phyloP scores from a whole-genome alignment of 441 rosid genomes.

The Adansonia rubrostipa region DNA sequence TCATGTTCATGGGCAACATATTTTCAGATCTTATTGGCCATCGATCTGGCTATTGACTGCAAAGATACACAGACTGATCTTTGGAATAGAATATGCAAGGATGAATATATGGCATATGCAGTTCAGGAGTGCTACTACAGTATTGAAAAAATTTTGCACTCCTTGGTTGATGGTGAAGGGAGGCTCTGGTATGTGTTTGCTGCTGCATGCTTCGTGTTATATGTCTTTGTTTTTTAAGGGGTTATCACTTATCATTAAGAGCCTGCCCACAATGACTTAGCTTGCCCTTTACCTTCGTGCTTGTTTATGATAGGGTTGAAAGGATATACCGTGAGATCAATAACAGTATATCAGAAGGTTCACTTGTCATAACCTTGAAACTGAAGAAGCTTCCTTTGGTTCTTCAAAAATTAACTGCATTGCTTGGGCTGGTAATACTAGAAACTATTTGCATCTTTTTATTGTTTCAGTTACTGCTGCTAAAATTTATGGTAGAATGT shows the following conservation, averaged over 20 bases:
- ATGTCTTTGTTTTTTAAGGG: constrained; percentile 9
- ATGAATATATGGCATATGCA: constrained; percentile 98
- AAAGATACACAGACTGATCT: constrained; percentile 80
- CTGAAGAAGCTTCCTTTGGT: constrained; percentile 86
- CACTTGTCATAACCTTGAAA: constrained; percentile 76
- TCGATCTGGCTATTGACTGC: constrained; percentile 97
- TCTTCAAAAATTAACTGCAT: constrained; percentile 84
- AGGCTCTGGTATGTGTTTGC: constrained; percentile 69
- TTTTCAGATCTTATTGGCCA: constrained; percentile 87
- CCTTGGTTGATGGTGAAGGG: constrained; percentile 94
- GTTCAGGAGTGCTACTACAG: constrained; percentile 96
- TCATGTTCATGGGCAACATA: constrained; percentile 25
- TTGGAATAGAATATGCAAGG: constrained; percentile 83
- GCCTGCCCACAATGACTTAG: constrained; percentile 23
- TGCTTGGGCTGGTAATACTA: constrained; percentile 91
- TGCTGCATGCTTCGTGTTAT: constrained; percentile 19
- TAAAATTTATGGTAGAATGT: constrained; percentile 16
- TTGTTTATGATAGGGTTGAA: constrained; percentile 77
- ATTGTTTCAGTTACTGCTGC: constrained; percentile 6
- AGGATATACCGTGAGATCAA: constrained; percentile 84
- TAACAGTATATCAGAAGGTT: constrained; percentile 66
- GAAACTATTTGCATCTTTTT: constrained; percentile 8
- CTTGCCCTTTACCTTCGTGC: constrained; percentile 26
- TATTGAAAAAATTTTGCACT: constrained; percentile 78
- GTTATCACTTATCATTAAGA: constrained; percentile 3